These are phyloP conservation scores for Spinellus fusiger DNA, from an alignment of 192 early-diverging fungal genomes.

Conservation along the genomic window DNA sequence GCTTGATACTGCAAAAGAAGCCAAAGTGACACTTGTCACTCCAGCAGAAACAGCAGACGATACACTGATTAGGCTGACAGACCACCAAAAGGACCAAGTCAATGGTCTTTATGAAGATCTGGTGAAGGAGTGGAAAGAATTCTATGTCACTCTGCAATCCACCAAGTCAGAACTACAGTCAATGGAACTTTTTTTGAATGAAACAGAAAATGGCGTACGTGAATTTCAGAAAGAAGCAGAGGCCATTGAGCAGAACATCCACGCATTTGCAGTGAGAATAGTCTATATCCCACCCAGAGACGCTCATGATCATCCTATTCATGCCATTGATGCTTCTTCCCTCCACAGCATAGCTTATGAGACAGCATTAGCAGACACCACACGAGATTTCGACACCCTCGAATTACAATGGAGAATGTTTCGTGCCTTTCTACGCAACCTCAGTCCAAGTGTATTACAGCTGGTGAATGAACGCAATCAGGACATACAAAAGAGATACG, in stretches of 20 bases:
- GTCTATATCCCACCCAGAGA: background rate
- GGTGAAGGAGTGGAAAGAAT: conserved; percentile 18
- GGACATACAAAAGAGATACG: background rate
- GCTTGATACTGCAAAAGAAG: conserved; percentile 5
- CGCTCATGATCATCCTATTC: background rate
- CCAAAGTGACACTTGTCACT: conserved; percentile 12
- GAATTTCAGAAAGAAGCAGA: conserved; percentile 10
- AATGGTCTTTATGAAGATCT: conserved; percentile 17
- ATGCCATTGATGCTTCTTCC: conserved; percentile 7
- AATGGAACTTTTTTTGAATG: conserved; percentile 12
- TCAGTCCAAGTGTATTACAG: background rate
- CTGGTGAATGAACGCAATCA: background rate
- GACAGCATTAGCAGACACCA: background rate
- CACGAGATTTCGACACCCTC: background rate
- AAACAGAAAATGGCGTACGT: conserved; percentile 1
- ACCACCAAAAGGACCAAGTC: conserved; percentile 19
- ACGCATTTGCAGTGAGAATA: background rate
- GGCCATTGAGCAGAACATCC: background rate
- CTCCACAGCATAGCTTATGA: background rate
- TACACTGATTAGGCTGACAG: conserved; percentile 19
- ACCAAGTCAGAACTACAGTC: conserved; percentile 20
- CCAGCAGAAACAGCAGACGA: conserved; percentile 25
- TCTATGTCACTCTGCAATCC: conserved; percentile 5
- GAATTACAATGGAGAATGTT: background rate
- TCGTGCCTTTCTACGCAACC: background rate